Base-by-base conservation (phyloP, 2,329 filamentous ascomycete genomes). In the Sarocladium brachiariae region DNA sequence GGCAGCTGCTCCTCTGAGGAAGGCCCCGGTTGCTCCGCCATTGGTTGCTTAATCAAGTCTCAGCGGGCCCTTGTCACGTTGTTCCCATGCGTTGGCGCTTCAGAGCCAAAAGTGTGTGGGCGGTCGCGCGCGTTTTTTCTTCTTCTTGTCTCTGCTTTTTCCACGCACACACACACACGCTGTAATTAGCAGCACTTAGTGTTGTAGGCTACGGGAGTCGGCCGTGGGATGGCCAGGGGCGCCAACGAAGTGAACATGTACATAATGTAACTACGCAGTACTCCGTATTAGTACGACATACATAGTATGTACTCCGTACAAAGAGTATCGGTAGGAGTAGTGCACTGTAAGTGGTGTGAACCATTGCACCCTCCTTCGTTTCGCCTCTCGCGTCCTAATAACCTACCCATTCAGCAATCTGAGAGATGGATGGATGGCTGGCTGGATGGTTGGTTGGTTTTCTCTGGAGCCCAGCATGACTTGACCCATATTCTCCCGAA, bases 21-120 rank as follows among this genome's bases (percentile, higher is more conserved):
- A 47, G 43, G 43, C 24, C 43, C 43, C 43, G 43, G 43, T 47
- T 47, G 25, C 43, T 47, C 62, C 60, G 61, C 68, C 66, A 78
- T 78, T 79, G 75, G 75, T 58, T 67, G 66, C 63, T 70, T 73
- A 70, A 77, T 78, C 67, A 70, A 69, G 70, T 69, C 66, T 69
- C 67, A 66, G 61, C 57, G 43, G 60, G 62, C 61, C 72, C 72
- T 66, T 73, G 69, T 74, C 72, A 71, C 70, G 65, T 72, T 73
- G 73, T 67, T 70, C 65, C 70, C 70, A 75, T 76, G 71, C 70
- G 66, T 59, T 69, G 71, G 72, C 64, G 67, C 66, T 68, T 56
- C 61, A 60, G 57, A 55, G 59, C 54, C 23, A 43, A 43, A 25
- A 8, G 39, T 43, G 39, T 31, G 43, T 47, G 39, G 14, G 33